Base-by-base conservation (phyloP, 2,329 filamentous ascomycete species). In the Xylariaceae sp. region DNA sequence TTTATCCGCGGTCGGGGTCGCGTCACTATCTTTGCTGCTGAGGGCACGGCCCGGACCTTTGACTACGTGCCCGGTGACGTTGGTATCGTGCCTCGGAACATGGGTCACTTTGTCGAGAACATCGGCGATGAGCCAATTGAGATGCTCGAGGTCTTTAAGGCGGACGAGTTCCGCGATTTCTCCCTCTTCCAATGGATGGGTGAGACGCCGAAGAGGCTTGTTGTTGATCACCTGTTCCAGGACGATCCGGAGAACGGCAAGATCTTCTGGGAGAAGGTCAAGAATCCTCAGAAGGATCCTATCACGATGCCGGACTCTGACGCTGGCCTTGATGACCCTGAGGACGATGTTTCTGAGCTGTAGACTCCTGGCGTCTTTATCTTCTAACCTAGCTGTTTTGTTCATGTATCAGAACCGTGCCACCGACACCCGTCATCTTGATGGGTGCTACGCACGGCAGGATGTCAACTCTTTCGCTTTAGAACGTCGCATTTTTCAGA, bases 41-140 rank as follows among this genome's bases (percentile, higher is more conserved):
- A 88, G 66, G 83, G 85, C 34, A 83, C 78, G 18, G 88, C 88
- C 0, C 80, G 88, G 23, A 92, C 89, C 0, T 92, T 92, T 69
- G 85, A 92, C 75, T 92, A 89, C 53, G 75, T 81, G 4, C 81
- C 87, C 1, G 89, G 89, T 1, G 89, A 92, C 67, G 87, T 91
- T 0, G 89, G 87, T 11, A 88, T 92, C 63, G 88, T 92, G 4
- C 89, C 89, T 0, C 80, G 80, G 68, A 90, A 89, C 70, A 90
- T 89, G 80, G 89, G 87, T 2, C 88, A 92, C 70, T 92, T 90
- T 70, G 88, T 93, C 56, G 88, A 93, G 78, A 92, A 92, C 67
- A 83, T 90, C 47, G 86, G 88, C n/a, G 83, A 89, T 53, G 88
- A 91, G 71, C 83, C 88, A 15, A 74, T 92, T 2, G 85, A 90